Evolutionary conservation across 306 rosid species (phyloP).

Genomic region (Echinosophora koreensis): DNA sequence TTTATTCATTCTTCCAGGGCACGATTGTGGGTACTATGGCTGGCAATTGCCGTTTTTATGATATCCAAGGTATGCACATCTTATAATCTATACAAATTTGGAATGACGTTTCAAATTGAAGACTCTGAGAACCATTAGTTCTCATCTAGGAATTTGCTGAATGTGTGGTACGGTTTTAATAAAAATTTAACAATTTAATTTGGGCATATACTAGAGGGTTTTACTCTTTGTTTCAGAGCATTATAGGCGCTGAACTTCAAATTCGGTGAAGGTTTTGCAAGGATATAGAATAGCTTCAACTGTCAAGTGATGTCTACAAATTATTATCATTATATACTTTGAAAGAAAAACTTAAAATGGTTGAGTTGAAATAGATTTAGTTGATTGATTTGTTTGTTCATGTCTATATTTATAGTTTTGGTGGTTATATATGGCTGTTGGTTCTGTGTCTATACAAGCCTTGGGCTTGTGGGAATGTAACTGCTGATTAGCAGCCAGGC

Average conservation of each 20-base stretch:
- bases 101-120: constrained; percentile 17
- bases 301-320: background rate
- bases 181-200: background rate
- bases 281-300: constrained; percentile 10
- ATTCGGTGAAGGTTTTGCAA: constrained; percentile 10
- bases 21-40: constrained; percentile 84
- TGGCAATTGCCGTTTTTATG: constrained; percentile 73
- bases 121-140: constrained; percentile 20
- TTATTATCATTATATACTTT: background rate
- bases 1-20: constrained; percentile 65
- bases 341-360: constrained; percentile 6
- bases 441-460: constrained; percentile 6
- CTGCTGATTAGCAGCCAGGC: background rate
- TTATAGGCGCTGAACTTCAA: constrained; percentile 8
- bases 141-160: background rate
- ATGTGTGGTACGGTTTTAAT: background rate
- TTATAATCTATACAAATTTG: constrained; percentile 31
- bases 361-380: constrained; percentile 3
- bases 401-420: too few species aligned
- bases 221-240: background rate
- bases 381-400: constrained; percentile 2
- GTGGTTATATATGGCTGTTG: background rate
- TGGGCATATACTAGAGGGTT: constrained; percentile 3
- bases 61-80: constrained; percentile 65
- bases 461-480: background rate